Evolutionary conservation across 2,329 filamentous ascomycete species (phyloP), one percentile per base, ranked within the genome.

Genomic region (Diaporthe ampelina): DNA sequence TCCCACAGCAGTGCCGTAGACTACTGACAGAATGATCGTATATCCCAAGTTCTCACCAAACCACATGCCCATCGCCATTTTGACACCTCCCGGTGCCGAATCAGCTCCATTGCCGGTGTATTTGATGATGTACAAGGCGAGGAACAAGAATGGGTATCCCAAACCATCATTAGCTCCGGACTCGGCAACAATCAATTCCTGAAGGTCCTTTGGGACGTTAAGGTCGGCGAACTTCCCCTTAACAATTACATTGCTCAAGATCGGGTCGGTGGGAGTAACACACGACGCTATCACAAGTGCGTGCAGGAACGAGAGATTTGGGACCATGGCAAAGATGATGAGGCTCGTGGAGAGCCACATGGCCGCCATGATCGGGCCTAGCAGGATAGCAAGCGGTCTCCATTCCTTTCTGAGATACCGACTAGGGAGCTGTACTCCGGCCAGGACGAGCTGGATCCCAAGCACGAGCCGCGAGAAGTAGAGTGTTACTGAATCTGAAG

Each of bases 221-320:
- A 95, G 93, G 79, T 98, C 95, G 0, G 95, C 95, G 80, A 97
- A 98, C 79, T 94, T 95, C 43, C 95, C 95, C 85, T 98, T 98
- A 59, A 98, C 94, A 73, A 98, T 97, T 3, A 94, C 94, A 77
- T 97, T 96, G 21, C 94, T 96, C 50, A 98, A 83, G 1, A 98
- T 91, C 0, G 95, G 95, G 79, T 98, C 95, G 0, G 95, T 98
- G 0, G 95, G 95, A 3, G 95, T 97, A n/a, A 98, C 91, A 79
- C 95, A 97, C 0, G 95, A 94, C 1, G 92, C 95, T 15, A 97
- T 87, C 21, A 92, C 93, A 15, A 98, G 87, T 0, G 95, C 94
- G 77, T 97, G 93, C 2, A 98, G 86, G 77, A 97, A 94, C 40
- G 86, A 86, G 21, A 96, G 85, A 67, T 91, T 85, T 0, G 94